Conservation (phyloP, 2,329 filamentous ascomycete genomes). For the Talaromyces islandicus region DNA sequence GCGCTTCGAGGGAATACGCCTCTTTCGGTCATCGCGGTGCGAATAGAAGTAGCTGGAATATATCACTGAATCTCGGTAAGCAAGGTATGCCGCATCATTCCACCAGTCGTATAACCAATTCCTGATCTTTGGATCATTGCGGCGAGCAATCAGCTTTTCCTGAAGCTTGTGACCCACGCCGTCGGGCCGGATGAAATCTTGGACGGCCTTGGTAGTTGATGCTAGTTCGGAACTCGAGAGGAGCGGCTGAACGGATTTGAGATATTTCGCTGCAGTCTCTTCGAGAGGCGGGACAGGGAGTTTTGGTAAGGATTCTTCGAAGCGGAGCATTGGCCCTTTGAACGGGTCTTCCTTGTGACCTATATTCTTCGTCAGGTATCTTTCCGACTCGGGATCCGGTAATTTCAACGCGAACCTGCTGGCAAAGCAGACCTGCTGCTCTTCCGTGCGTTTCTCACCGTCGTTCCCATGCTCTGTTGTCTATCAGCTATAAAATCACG, state of each 20-base stretch:
- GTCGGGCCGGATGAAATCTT: conserved; percentile 82
- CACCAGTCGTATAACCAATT: conserved; percentile 99
- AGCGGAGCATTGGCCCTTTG: conserved; percentile 60
- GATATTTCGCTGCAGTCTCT: conserved; percentile 58
- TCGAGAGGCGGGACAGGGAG: conserved; percentile 59
- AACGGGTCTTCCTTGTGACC: conserved; percentile 59
- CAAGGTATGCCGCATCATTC: conserved; percentile 90
- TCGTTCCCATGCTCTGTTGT: too few species aligned
- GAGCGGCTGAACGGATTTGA: conserved; percentile 61
- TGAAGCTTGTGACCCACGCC: conserved; percentile 78
- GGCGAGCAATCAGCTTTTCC: conserved; percentile 73
- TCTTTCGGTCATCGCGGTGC: conserved; percentile 83
- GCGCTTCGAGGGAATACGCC: conserved; percentile 83
- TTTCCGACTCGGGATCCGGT: too few species aligned
- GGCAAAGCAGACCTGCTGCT: too few species aligned
- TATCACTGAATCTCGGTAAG: conserved; percentile 89
- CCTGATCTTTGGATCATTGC: conserved; percentile 71
- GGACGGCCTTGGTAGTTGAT: conserved; percentile 68
- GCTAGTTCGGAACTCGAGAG: conserved; percentile 55
- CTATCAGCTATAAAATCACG: too few species aligned
- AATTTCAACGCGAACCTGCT: too few species aligned
- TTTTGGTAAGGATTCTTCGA: conserved; percentile 60
- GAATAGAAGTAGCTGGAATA: conserved; percentile 99
- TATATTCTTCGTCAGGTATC: conserved; percentile 20
- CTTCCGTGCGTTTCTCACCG: too few species aligned